Evolutionary conservation across 345 rosid species (phyloP).

Genomic region (Eucalyptus polyanthemos): DNA sequence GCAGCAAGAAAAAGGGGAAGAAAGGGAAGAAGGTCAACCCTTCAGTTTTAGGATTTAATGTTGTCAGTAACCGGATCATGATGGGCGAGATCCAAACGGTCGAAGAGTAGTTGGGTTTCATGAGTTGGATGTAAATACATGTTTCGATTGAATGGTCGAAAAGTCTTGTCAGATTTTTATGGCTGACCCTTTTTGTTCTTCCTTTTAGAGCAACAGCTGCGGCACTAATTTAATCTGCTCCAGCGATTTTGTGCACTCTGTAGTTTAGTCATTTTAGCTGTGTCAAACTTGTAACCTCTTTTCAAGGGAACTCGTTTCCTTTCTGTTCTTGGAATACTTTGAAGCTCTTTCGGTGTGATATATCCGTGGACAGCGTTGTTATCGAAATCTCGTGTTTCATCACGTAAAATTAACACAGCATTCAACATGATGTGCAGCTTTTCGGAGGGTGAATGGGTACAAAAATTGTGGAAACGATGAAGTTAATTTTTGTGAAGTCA

Average conservation of each 20-base stretch:
- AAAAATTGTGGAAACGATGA: background rate
- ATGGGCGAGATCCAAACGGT: constrained; percentile 94
- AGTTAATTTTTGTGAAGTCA: background rate
- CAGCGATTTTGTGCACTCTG: constrained; percentile 26
- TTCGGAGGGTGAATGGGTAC: background rate
- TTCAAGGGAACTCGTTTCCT: background rate
- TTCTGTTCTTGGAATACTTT: background rate
- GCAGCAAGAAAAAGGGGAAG: constrained; percentile 75
- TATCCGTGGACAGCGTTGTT: background rate
- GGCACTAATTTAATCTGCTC: constrained; percentile 25
- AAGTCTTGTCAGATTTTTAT: constrained; percentile 13
- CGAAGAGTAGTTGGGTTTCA: constrained; percentile 35
- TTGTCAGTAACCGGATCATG: constrained; percentile 96
- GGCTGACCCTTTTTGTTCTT: background rate
- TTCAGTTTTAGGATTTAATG: constrained; percentile 78
- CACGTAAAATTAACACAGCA: background rate
- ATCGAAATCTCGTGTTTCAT: background rate
- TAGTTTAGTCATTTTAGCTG: background rate
- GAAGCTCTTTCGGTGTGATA: background rate
- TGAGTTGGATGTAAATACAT: constrained; percentile 29
- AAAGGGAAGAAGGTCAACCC: constrained; percentile 87
- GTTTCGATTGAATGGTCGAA: constrained; percentile 1
- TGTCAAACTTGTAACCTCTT: background rate
- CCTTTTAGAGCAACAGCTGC: constrained; percentile 10
- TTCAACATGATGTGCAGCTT: background rate